Evolutionary conservation across 176 grass and related monocot genomes (phyloP).

Genomic region (Aechmea fasciata): DNA sequence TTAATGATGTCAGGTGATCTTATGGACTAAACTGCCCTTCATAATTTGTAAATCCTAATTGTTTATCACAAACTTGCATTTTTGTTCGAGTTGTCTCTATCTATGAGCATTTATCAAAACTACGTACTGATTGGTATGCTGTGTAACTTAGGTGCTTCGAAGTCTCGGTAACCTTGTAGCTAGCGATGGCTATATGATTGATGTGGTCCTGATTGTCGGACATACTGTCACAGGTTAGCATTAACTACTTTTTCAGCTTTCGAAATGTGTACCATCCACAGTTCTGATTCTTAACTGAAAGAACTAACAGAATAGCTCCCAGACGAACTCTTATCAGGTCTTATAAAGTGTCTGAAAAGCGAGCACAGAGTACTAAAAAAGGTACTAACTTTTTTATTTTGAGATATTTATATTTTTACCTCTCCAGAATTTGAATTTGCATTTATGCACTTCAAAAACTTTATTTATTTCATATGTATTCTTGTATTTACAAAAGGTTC

Average conservation of each 20-base stretch:
- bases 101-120: neutral
- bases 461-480: too few species aligned
- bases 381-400: slow-evolving; percentile 25
- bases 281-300: slow-evolving; percentile 17
- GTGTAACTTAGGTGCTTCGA: slow-evolving; percentile 67
- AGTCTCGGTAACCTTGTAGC: slow-evolving; percentile 91
- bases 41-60: neutral
- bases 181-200: slow-evolving; percentile 60
- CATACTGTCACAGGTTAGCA: slow-evolving; percentile 61
- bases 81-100: neutral
- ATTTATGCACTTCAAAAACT: too few species aligned
- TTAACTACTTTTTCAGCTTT: slow-evolving; percentile 5
- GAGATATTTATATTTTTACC: neutral
- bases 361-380: slow-evolving; percentile 90
- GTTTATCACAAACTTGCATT: neutral
- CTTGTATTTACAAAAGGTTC: too few species aligned
- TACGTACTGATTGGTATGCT: slow-evolving; percentile 22
- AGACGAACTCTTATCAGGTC: slow-evolving; percentile 75
- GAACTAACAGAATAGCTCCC: slow-evolving; percentile 30
- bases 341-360: slow-evolving; percentile 90
- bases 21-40: too few species aligned
- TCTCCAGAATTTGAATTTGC: too few species aligned
- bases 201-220: slow-evolving; percentile 65
- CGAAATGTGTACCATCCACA: neutral
- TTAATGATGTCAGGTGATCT: too few species aligned